These are phyloP conservation scores for Quercus suber DNA, from an alignment of 306 rosid genomes.

Conservation along the genomic window DNA sequence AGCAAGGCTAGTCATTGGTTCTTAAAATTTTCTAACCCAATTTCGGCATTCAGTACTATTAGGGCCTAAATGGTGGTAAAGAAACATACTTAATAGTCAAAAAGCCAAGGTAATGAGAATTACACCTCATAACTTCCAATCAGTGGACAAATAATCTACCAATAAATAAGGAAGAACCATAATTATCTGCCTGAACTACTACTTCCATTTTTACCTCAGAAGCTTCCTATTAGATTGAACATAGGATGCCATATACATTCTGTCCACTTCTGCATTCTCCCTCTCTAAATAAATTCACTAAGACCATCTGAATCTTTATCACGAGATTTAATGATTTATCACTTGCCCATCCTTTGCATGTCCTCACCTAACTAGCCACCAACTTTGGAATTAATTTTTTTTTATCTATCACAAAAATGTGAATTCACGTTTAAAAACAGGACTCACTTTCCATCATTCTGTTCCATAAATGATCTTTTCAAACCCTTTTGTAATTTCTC, in stretches of 20 bases:
- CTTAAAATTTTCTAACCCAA: background rate
- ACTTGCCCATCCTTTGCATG: background rate
- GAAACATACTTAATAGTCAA: constrained; percentile 4
- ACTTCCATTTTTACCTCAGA: background rate
- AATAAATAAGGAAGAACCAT: background rate
- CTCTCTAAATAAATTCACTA: background rate
- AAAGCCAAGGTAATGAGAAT: background rate
- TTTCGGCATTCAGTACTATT: background rate
- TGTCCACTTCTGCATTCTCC: background rate
- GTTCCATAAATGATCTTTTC: background rate
- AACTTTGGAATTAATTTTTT: background rate
- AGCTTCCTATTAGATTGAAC: background rate
- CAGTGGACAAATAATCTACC: background rate
- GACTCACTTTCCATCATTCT: background rate
- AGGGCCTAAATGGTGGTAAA: background rate
- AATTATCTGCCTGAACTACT: background rate
- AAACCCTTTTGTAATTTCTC: background rate
- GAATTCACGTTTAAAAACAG: background rate
- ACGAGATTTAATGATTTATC: background rate
- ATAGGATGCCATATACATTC: background rate
- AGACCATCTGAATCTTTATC: background rate
- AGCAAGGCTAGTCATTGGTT: background rate
- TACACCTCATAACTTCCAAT: background rate
- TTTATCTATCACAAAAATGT: background rate
- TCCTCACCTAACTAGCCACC: background rate